Percentiles rank a stretch among this genome's conserved stretches.
phyloP scores from a whole-genome alignment of 1,139 yeast species.

The Blastobotrys petasosporus region DNA sequence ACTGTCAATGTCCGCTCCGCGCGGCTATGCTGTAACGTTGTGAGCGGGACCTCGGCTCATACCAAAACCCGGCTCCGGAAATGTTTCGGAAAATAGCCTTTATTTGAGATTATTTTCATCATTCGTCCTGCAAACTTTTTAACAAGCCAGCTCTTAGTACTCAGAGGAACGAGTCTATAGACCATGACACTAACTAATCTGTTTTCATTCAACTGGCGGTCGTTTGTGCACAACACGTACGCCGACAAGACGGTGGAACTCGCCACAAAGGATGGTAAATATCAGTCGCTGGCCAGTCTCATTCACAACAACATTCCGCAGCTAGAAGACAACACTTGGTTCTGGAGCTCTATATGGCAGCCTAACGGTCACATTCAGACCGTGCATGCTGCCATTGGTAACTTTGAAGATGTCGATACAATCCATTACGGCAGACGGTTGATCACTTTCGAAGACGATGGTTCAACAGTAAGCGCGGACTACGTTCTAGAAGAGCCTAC shows the following conservation, averaged over 20 bases:
- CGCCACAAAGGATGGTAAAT: constrained; percentile 25
- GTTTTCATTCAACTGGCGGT: constrained; percentile 10
- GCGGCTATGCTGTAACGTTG: too few relatives aligned
- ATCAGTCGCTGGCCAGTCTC: constrained; percentile 38
- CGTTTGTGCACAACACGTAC: constrained; percentile 16
- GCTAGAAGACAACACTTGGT: constrained; percentile 41
- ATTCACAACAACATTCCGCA: constrained; percentile 41
- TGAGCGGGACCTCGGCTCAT: too few relatives aligned
- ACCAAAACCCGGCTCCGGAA: too few relatives aligned
- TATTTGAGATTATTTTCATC: too few relatives aligned
- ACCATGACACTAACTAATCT: constrained; percentile 1
- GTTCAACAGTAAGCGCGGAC: constrained; percentile 71
- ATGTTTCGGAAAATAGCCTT: too few relatives aligned
- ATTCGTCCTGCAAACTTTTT: too few relatives aligned
- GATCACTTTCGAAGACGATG: constrained; percentile 48
- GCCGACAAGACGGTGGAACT: constrained; percentile 33
- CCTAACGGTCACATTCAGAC: constrained; percentile 78
- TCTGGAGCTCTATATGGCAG: constrained; percentile 56
- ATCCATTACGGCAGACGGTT: constrained; percentile 76
- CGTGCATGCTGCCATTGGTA: constrained; percentile 53
- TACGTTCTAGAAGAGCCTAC: constrained; percentile 55
- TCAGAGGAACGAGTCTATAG: background rate
- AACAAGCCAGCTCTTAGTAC: too few relatives aligned
- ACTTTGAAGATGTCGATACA: constrained; percentile 46
- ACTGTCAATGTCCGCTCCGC: too few relatives aligned